These are phyloP conservation scores for Volvariella volvacea DNA, from an alignment of 1,284 basidiomycete genomes.

Conservation along the genomic window DNA sequence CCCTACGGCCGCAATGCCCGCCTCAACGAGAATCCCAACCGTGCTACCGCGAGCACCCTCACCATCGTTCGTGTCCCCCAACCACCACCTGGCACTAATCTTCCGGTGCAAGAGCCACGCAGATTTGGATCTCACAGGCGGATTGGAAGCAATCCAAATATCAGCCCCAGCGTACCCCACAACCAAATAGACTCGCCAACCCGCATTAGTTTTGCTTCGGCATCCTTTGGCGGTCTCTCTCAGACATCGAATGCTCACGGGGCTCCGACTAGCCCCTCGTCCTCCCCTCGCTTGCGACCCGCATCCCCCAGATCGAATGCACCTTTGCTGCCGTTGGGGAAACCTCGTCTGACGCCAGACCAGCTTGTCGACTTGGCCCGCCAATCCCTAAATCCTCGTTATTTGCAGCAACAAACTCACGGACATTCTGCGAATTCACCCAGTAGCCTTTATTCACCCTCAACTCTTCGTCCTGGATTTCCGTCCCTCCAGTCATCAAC, in stretches of 20 bases:
- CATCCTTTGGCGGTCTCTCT: slow-evolving; percentile 35
- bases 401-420: slow-evolving; percentile 16
- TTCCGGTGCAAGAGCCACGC: slow-evolving; percentile 21
- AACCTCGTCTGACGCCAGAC: slow-evolving; percentile 52
- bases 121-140: slow-evolving; percentile 10
- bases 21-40: slow-evolving; percentile 44
- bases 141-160: slow-evolving; percentile 18
- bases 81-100: slow-evolving; percentile 11
- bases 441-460: slow-evolving; percentile 4
- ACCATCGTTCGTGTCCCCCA: slow-evolving; percentile 63
- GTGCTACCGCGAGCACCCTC: slow-evolving; percentile 55
- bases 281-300: slow-evolving; percentile 40
- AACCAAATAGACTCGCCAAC: slow-evolving; percentile 13
- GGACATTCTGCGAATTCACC: slow-evolving; percentile 13
- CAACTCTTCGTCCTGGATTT: slow-evolving; percentile 10
- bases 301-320: slow-evolving; percentile 34
- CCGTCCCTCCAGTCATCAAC: slow-evolving; percentile 9
- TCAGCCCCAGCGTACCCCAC: neutral
- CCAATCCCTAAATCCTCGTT: slow-evolving; percentile 37
- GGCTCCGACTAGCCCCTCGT: slow-evolving; percentile 25
- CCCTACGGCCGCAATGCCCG: slow-evolving; percentile 50
- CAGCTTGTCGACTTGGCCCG: slow-evolving; percentile 64
- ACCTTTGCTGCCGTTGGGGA: slow-evolving; percentile 23
- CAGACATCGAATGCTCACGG: slow-evolving; percentile 6
- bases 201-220: slow-evolving; percentile 61